phyloP scores from a whole-genome alignment of 768 basidiomycete species.

The Erythrobasidium yunnanense region DNA sequence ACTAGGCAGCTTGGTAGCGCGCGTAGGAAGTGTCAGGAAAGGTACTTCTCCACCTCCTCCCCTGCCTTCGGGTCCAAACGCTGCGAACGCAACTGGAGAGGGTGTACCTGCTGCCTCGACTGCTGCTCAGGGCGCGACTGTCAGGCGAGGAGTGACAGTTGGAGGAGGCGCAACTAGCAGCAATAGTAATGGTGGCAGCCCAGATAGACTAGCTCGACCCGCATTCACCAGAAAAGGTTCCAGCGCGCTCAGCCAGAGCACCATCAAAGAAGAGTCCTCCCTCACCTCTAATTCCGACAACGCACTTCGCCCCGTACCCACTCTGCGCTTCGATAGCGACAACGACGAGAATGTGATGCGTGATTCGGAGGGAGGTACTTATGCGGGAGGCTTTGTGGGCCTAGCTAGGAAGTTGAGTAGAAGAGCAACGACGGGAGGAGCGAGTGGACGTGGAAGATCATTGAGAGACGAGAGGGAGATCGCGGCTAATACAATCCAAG shows the following conservation, averaged over 20 bases:
- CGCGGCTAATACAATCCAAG: not conserved
- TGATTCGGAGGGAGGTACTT: constrained; percentile 11
- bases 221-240: not conserved
- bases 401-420: constrained; percentile 13
- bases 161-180: too few species aligned
- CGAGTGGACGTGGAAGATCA: not conserved
- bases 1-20: constrained; percentile 13
- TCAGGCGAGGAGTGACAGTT: not conserved
- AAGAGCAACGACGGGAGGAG: constrained; percentile 17
- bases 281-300: too few species aligned
- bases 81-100: not conserved
- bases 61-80: not conserved
- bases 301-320: too few species aligned
- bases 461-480: constrained; percentile 16
- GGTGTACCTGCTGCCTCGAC: not conserved
- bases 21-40: constrained; percentile 1
- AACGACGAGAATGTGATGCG: constrained; percentile 6
- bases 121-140: not conserved
- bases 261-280: not conserved
- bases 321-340: not conserved
- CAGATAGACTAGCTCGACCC: too few species aligned
- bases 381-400: constrained; percentile 5
- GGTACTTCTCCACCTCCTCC: constrained; percentile 3
- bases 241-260: not conserved
- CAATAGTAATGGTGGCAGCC: too few species aligned